Evolutionary conservation across 1,284 basidiomycete species (phyloP), one percentile per base, ranked within the genome.

Genomic region (Blastosporella zonata): DNA sequence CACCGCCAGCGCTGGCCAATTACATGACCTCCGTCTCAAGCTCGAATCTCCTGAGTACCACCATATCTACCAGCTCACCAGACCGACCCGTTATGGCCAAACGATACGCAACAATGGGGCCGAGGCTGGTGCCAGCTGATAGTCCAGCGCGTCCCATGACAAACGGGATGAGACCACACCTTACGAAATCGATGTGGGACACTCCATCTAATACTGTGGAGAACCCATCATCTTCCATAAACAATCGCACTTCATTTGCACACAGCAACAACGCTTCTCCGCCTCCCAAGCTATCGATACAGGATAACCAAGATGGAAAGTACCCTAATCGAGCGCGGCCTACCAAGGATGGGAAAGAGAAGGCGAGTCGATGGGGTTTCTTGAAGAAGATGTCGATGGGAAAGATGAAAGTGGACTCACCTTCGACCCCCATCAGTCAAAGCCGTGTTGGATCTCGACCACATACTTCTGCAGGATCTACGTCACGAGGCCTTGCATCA

Each of bases 361-460:
- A 85, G 64, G 70, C 70, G 37, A 81, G 82, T 49, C 82, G 88
- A 51, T 95, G 92, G 91, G 91, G 93, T 2, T 95, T 97, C 71
- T 72, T 97, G 53, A 92, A 93, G 70, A 97, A 97, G 72, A 94
- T 97, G 89, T 94, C 91, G 8, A 93, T 94, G 89, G 87, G 90
- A 18, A 89, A 88, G 67, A 85, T 90, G 69, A 80, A 79, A 60
- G 55, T 68, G n/a, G 83, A 87, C 44, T 66, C 74, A 13, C 73
- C 80, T 22, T 64, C 72, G 0, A 54, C 69, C 8, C 64, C 69
- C 8, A 59, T 65, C 33, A 55, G 57, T 29, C 62, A 57, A 50
- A 56, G 48, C 56, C 65, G 59, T 17, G 50, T 55, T 25, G 52
- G 42, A 43, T 41, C 50, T 3, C 45, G 66, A 48, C 60, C 66